These are phyloP conservation scores for Ilyonectria destructans DNA, from an alignment of 2,329 filamentous ascomycete species.

Conservation along the genomic window DNA sequence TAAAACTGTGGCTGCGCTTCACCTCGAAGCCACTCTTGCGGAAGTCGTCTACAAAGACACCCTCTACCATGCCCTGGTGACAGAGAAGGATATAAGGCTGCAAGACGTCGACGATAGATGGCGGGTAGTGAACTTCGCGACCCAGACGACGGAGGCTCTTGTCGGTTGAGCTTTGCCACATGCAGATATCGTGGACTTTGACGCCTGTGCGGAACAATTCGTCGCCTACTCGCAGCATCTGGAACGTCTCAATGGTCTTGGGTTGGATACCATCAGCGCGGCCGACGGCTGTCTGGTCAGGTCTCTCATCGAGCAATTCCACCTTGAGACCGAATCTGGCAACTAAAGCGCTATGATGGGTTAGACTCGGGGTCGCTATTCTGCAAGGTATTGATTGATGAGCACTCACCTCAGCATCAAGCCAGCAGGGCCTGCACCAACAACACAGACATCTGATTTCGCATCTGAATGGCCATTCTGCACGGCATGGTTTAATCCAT, in stretches of 20 bases:
- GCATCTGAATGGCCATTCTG: slow-evolving; percentile 20
- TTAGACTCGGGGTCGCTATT: not conserved
- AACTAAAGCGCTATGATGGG: slow-evolving; percentile 23
- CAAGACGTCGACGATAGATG: slow-evolving; percentile 66
- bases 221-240: slow-evolving; percentile 79
- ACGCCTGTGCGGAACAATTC: slow-evolving; percentile 76
- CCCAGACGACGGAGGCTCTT: slow-evolving; percentile 71
- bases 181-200: slow-evolving; percentile 80
- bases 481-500: slow-evolving; percentile 17
- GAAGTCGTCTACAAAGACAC: slow-evolving; percentile 78
- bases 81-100: slow-evolving; percentile 71
- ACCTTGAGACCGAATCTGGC: slow-evolving; percentile 70
- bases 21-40: slow-evolving; percentile 74
- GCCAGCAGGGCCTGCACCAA: slow-evolving; percentile 70
- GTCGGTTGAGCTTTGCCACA: slow-evolving; percentile 72
- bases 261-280: slow-evolving; percentile 81
- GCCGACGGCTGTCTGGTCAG: slow-evolving; percentile 77
- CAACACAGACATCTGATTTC: slow-evolving; percentile 63
- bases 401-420: slow-evolving; percentile 62
- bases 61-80: slow-evolving; percentile 84
- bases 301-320: slow-evolving; percentile 77
- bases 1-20: slow-evolving; percentile 74
- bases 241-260: slow-evolving; percentile 83
- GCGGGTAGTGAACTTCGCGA: slow-evolving; percentile 78
- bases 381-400: not conserved